Evolutionary conservation across 2,329 filamentous ascomycete species (phyloP).

Genomic region (Hymenoscyphus infarciens): DNA sequence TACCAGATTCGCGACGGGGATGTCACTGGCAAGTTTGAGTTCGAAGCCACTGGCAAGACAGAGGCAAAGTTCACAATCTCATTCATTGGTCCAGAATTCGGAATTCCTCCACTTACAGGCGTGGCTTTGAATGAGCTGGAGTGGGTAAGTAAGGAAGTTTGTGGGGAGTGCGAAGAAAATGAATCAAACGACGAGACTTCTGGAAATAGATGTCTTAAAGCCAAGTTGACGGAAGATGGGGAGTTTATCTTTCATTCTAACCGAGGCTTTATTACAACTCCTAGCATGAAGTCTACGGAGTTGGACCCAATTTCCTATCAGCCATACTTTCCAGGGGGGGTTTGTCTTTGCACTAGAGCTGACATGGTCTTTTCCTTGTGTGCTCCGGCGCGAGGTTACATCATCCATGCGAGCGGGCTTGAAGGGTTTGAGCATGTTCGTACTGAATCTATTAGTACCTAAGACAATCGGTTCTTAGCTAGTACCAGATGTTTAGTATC

Average conservation of each 20-base stretch:
- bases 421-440: neutral
- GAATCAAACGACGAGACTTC: neutral
- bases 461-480: too few species aligned
- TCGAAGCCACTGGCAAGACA: neutral
- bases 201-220: neutral
- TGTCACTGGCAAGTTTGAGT: neutral
- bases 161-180: too few species aligned
- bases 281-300: neutral
- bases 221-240: neutral
- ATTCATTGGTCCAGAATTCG: neutral
- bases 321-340: neutral
- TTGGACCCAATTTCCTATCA: neutral
- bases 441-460: too few species aligned
- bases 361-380: neutral
- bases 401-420: neutral
- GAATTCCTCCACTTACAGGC: neutral
- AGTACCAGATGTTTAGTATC: too few species aligned
- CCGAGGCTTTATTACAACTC: neutral
- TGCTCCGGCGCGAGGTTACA: neutral
- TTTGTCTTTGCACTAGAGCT: neutral
- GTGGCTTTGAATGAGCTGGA: neutral
- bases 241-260: neutral
- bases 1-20: neutral
- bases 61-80: neutral
- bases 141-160: too few species aligned